phyloP scores from a whole-genome alignment of 2,329 filamentous ascomycete species.

The Chaetomiaceae sp. region DNA sequence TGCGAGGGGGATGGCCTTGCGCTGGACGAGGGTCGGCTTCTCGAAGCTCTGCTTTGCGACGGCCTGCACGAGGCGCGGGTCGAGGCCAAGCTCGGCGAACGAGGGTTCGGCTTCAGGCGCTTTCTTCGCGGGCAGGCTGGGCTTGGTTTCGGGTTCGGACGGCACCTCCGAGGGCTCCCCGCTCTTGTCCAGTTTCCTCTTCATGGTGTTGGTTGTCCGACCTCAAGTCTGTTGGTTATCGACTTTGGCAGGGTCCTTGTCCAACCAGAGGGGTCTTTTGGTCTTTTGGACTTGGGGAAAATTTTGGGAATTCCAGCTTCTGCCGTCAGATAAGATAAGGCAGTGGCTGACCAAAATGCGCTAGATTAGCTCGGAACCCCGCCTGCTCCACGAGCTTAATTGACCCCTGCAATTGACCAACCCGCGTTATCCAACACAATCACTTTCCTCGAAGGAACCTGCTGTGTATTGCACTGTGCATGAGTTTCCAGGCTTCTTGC shows the following conservation, averaged over 20 bases:
- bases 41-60: slow-evolving; percentile 79
- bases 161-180: slow-evolving; percentile 39
- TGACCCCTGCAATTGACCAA: not conserved
- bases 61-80: slow-evolving; percentile 79
- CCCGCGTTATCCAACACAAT: not conserved
- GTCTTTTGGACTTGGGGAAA: slow-evolving; percentile 2
- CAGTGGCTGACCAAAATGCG: not conserved
- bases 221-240: not conserved
- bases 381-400: slow-evolving; percentile 11
- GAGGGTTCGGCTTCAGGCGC: slow-evolving; percentile 38
- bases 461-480: no score
- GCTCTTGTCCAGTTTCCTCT: slow-evolving; percentile 56
- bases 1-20: slow-evolving; percentile 79
- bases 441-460: not conserved
- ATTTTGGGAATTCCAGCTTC: slow-evolving; percentile 1
- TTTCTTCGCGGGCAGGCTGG: slow-evolving; percentile 14
- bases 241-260: not conserved
- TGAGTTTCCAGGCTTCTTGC: no score
- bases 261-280: slow-evolving; percentile 1
- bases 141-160: slow-evolving; percentile 29
- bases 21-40: slow-evolving; percentile 83
- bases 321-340: slow-evolving; percentile 11
- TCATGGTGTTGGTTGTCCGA: slow-evolving; percentile 39
- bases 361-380: not conserved
- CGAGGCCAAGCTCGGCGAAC: slow-evolving; percentile 75